A percentile compares a stretch with the other conserved stretches of the same genome.
These are phyloP conservation scores for Hemisphaericaspora nanyangensis DNA, from an alignment of 805 yeast genomes.

Conservation along the genomic window DNA sequence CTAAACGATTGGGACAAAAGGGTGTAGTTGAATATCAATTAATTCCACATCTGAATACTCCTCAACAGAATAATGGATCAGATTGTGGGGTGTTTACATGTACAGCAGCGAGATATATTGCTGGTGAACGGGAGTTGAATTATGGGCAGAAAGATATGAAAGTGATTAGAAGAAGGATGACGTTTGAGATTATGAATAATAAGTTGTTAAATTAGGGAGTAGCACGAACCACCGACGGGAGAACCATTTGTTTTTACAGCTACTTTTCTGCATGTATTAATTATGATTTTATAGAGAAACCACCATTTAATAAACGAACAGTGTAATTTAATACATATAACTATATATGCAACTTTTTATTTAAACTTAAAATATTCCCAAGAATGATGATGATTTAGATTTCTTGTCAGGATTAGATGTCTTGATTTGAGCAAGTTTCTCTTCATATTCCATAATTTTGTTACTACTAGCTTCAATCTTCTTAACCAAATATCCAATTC, in stretches of 20 bases:
- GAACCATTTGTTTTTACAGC: no score
- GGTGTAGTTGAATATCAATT: slow-evolving; percentile 20
- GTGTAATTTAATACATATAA: no score
- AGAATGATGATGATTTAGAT: neutral
- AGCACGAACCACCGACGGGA: no score
- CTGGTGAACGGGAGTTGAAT: slow-evolving; percentile 45
- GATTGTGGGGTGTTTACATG: slow-evolving; percentile 97
- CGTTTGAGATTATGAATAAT: slow-evolving; percentile 48
- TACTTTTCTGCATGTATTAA: no score
- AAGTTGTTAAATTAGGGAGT: slow-evolving; percentile 26
- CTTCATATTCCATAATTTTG: slow-evolving; percentile 31
- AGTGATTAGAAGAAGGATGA: slow-evolving; percentile 63
- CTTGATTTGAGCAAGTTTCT: slow-evolving; percentile 19
- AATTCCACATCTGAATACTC: slow-evolving; percentile 40
- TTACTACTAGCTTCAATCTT: slow-evolving; percentile 63
- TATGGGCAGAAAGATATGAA: slow-evolving; percentile 71
- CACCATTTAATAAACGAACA: no score
- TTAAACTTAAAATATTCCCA: neutral
- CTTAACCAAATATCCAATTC: slow-evolving; percentile 62
- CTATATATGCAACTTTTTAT: no score
- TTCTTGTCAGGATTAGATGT: neutral
- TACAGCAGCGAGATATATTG: slow-evolving; percentile 62
- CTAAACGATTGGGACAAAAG: slow-evolving; percentile 41
- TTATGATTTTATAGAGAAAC: no score
- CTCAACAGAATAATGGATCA: slow-evolving; percentile 84